phyloP scores from a whole-genome alignment of 331 rosid genomes.

The Pyracantha coccinea region DNA sequence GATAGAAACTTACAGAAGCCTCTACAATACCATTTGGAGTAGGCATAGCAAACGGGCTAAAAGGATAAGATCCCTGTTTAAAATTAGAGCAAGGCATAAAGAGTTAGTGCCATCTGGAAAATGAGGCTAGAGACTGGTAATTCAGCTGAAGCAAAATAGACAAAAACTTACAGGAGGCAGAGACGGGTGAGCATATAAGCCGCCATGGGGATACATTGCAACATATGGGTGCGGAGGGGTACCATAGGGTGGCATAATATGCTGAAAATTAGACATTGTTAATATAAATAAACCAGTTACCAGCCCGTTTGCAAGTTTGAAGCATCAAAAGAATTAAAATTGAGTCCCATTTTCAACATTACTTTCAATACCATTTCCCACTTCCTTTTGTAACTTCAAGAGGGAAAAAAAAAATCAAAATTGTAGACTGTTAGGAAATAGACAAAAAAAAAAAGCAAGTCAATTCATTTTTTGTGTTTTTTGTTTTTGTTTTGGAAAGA shows the following conservation, averaged over 20 bases:
- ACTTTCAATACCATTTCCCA: not conserved
- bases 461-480: not conserved
- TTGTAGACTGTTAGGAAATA: not conserved
- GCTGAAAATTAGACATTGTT: constrained; percentile 49
- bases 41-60: constrained; percentile 89
- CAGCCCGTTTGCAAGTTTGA: not conserved
- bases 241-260: constrained; percentile 96
- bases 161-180: constrained; percentile 76
- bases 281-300: not conserved
- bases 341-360: not conserved
- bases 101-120: constrained; percentile 7
- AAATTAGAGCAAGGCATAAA: constrained; percentile 15
- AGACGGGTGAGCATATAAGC: constrained; percentile 97
- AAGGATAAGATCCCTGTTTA: constrained; percentile 90
- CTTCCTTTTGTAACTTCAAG: not conserved
- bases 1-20: constrained; percentile 62
- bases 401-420: not conserved
- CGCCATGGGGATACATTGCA: constrained; percentile 99
- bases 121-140: constrained; percentile 16
- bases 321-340: not conserved
- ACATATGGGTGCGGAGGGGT: constrained; percentile 99
- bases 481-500: not conserved
- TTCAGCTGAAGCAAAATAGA: constrained; percentile 16
- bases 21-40: constrained; percentile 88
- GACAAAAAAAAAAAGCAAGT: not conserved